Evolutionary conservation across 306 rosid species (phyloP).

Genomic region (Quercus aquifolioides): DNA sequence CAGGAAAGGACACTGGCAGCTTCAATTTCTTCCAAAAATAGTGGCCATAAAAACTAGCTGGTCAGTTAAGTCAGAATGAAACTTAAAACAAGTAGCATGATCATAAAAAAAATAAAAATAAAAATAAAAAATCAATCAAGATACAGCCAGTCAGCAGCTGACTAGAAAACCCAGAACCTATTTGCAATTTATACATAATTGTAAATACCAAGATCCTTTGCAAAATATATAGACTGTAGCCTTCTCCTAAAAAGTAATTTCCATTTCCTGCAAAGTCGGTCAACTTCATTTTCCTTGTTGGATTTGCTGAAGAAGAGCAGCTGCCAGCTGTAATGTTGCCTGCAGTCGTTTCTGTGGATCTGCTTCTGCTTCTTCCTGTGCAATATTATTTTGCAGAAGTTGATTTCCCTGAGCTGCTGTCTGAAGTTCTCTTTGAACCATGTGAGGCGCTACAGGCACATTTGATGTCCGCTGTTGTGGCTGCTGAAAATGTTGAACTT

Average conservation of each 20-base stretch:
- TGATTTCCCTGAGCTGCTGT: constrained; percentile 55
- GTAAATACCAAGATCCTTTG: not conserved
- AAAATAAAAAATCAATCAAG: not conserved
- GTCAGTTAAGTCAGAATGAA: not conserved
- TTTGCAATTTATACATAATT: not conserved
- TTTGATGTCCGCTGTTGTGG: constrained; percentile 45
- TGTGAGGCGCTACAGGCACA: constrained; percentile 35
- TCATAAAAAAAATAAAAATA: not conserved
- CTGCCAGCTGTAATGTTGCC: constrained; percentile 91
- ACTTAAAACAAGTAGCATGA: not conserved
- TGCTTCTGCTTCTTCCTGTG: constrained; percentile 55
- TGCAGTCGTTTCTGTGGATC: constrained; percentile 91
- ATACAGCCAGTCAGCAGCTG: not conserved
- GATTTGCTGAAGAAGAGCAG: constrained; percentile 91
- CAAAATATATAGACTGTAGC: not conserved
- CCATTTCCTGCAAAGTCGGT: not conserved
- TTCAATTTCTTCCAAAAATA: not conserved
- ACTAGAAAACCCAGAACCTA: not conserved
- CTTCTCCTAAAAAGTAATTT: not conserved
- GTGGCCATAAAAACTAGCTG: not conserved
- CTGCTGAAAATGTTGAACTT: constrained; percentile 46
- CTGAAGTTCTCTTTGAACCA: constrained; percentile 56
- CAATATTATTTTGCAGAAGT: constrained; percentile 26
- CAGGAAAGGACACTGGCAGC: not conserved
- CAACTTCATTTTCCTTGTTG: constrained; percentile 85